Base-by-base conservation (phyloP, 2,329 filamentous ascomycete genomes). In the Mariannaea elegans region DNA sequence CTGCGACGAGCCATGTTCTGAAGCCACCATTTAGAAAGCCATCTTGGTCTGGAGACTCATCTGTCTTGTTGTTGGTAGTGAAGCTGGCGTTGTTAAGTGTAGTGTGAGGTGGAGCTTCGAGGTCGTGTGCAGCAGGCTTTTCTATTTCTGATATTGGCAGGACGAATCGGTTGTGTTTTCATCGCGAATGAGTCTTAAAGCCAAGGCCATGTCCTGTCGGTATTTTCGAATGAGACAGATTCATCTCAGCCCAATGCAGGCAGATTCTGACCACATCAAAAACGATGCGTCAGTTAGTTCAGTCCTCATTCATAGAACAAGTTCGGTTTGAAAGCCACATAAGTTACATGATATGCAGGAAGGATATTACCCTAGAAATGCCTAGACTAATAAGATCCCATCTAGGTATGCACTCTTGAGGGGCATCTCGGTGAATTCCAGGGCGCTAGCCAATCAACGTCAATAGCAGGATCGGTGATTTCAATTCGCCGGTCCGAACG, bases 1-100 rank as follows among this genome's bases (percentile, higher is more conserved):
- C 39, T 8, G 63, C 55, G 24, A 72, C 59, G 23, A 68, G 32
- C 60, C 66, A 47, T 49, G 69, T 27, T n/a, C 56, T 45, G 18
- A 41, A 36, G 32, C 60, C 56, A 2, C 60, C 56, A 13, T 54
- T 55, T 0, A 47, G 36, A 29, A 60, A 62, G 10, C 18, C 18
- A 13, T 23, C 24, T n/a, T 51, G 5, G 1, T 56, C 41, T 3
- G 18, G 18, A 13, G 19, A 2, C 13, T 38, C 19, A 7, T 6
- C 42, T 34, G 29, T 50, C 23, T 31, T 16, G n/a, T 46, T 18
- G 10, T 12, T 36, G 14, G n/a, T 36, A 13, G 12, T 23, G 42
- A 18, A n/a, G 29, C 9, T 32, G 36, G 10, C 3, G 36, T 41
- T 7, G 6, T 32, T 42, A n/a, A n/a, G n/a, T n/a, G n/a, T n/a